phyloP scores from a whole-genome alignment of 306 rosid genomes.

The Dicorynia guianensis region DNA sequence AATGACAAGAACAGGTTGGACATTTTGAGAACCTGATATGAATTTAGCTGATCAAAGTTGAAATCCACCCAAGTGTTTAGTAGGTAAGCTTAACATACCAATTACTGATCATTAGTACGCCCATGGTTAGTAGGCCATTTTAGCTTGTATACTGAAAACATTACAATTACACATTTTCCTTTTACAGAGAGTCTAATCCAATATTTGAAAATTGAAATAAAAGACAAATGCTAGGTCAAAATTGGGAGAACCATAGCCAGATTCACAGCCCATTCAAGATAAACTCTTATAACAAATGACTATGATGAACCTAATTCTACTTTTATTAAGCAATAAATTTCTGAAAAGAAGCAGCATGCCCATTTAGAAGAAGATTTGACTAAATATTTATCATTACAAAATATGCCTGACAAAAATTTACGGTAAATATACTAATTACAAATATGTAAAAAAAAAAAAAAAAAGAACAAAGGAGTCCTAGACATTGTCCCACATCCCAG shows the following conservation, averaged over 20 bases:
- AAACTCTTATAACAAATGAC: too few relatives aligned
- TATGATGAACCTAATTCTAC: too few relatives aligned
- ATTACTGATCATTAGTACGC: not conserved
- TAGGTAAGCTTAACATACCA: not conserved
- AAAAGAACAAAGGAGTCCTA: not conserved
- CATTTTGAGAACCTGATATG: not conserved
- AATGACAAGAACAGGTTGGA: conserved; percentile 1
- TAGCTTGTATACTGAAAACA: not conserved
- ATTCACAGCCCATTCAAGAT: too few relatives aligned
- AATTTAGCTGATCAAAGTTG: not conserved
- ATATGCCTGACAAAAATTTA: not conserved
- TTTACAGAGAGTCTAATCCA: not conserved
- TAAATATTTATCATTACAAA: not conserved
- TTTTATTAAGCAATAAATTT: too few relatives aligned
- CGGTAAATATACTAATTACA: not conserved
- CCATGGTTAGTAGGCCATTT: conserved; percentile 4
- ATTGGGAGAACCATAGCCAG: not conserved
- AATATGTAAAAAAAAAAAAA: not conserved
- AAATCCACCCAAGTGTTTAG: conserved; percentile 1
- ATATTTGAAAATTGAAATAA: too few relatives aligned
- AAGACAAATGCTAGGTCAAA: too few relatives aligned
- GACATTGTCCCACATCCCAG: not conserved
- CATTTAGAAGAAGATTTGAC: too few relatives aligned
- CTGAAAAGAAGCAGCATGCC: too few relatives aligned
- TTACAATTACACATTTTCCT: not conserved